phyloP scores from a whole-genome alignment of 129 eudicot species.

The Centrapalus pauciflorus region DNA sequence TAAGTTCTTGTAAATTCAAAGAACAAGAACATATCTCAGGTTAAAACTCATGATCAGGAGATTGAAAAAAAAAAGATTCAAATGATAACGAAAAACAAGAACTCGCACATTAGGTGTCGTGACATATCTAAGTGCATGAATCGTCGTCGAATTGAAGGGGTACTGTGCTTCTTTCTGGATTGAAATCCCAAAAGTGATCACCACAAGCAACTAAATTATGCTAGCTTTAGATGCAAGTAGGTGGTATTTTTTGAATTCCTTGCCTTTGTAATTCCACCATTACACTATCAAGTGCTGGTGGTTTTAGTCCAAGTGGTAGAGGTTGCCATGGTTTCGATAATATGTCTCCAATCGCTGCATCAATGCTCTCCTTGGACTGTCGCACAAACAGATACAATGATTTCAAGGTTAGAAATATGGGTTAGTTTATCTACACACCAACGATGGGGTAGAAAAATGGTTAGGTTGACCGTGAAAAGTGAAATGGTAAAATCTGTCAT shows the following conservation, averaged over 20 bases:
- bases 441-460: no score
- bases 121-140: conserved; percentile 31
- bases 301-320: conserved; percentile 87
- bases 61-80: conserved; percentile 8
- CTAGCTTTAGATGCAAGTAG: conserved; percentile 32
- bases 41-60: conserved; percentile 14
- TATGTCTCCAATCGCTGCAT: conserved; percentile 83
- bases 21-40: conserved; percentile 16
- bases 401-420: not conserved
- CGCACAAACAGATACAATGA: not conserved
- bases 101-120: conserved; percentile 13
- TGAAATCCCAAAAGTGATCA: conserved; percentile 29
- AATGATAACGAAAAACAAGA: conserved; percentile 8
- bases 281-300: conserved; percentile 80
- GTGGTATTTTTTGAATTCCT: conserved; percentile 77
- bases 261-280: conserved; percentile 79
- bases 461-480: no score
- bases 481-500: no score
- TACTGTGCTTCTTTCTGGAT: conserved; percentile 21
- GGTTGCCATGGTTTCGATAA: conserved; percentile 86
- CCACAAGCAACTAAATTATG: not conserved
- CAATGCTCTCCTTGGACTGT: conserved; percentile 87
- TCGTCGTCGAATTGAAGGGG: conserved; percentile 61
- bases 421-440: no score
- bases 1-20: conserved; percentile 15